These are phyloP conservation scores for Mrakia blollopis DNA, from an alignment of 768 basidiomycete genomes.

Conservation along the genomic window DNA sequence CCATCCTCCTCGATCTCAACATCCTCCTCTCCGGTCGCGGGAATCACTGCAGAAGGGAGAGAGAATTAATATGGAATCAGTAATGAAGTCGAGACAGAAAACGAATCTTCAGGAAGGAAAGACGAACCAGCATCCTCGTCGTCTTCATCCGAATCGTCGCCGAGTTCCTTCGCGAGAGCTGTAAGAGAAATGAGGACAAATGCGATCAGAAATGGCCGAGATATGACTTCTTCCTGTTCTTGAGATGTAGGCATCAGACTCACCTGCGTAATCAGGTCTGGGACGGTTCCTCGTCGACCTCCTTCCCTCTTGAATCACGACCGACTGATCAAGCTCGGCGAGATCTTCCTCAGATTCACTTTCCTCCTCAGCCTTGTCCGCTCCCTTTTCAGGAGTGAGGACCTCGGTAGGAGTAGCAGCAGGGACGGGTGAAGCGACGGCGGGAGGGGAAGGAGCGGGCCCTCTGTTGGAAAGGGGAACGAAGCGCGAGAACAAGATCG, in stretches of 20 bases:
- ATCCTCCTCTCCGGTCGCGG: slow-evolving; percentile 7
- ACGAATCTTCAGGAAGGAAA: background rate
- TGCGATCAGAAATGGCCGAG: background rate
- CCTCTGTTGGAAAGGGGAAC: background rate
- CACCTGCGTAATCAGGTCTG: slow-evolving; percentile 5
- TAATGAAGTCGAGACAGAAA: background rate
- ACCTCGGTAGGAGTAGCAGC: background rate
- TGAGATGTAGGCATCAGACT: background rate
- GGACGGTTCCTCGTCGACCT: slow-evolving; percentile 2
- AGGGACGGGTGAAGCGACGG: background rate
- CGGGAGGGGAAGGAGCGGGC: background rate
- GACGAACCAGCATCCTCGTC: background rate
- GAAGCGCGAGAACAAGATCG: no score
- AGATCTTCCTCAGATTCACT: background rate
- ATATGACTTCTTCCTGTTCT: background rate
- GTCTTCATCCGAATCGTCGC: background rate
- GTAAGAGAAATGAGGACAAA: background rate
- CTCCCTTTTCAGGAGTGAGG: background rate
- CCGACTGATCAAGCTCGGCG: background rate
- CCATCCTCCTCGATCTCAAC: slow-evolving; percentile 1
- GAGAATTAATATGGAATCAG: background rate
- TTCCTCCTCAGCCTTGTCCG: background rate
- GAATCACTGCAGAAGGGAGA: background rate
- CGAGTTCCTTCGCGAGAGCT: slow-evolving; percentile 6
- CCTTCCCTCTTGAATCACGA: slow-evolving; percentile 9